A percentile compares a stretch with the other conserved stretches of the same genome.
These are phyloP conservation scores for Ulvella scutata DNA, from an alignment of 139 green algal species.

Conservation along the genomic window DNA sequence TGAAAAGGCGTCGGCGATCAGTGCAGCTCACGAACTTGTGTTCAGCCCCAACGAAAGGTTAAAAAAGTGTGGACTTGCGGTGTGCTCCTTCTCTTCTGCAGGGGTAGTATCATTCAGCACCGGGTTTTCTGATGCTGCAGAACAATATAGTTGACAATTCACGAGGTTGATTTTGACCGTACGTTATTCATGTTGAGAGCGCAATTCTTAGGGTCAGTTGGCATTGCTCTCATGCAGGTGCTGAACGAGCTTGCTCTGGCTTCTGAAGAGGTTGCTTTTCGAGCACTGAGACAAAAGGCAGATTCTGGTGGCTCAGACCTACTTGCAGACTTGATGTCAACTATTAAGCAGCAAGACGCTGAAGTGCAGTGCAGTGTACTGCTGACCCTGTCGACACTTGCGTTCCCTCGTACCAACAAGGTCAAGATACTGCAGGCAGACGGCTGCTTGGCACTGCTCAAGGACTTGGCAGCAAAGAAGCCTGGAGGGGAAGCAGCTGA, in stretches of 20 bases:
- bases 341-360: neutral
- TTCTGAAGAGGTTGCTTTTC: neutral
- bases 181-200: no score
- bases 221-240: neutral
- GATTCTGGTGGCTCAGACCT: no score
- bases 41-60: neutral
- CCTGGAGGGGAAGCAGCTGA: neutral
- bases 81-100: no score
- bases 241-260: neutral
- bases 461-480: constrained; percentile 1
- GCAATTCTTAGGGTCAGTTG: no score
- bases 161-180: no score
- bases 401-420: constrained; percentile 34
- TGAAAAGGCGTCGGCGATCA: neutral
- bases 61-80: no score
- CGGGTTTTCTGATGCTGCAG: no score
- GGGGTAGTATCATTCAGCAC: no score
- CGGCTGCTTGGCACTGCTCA: constrained; percentile 16
- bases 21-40: neutral
- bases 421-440: constrained; percentile 25
- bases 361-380: constrained; percentile 30
- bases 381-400: constrained; percentile 40
- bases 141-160: no score
- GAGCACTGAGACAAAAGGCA: no score
- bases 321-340: neutral